Evolutionary conservation across 2,329 filamentous ascomycete species (phyloP).

Genomic region (Tolypocladium capitatum): DNA sequence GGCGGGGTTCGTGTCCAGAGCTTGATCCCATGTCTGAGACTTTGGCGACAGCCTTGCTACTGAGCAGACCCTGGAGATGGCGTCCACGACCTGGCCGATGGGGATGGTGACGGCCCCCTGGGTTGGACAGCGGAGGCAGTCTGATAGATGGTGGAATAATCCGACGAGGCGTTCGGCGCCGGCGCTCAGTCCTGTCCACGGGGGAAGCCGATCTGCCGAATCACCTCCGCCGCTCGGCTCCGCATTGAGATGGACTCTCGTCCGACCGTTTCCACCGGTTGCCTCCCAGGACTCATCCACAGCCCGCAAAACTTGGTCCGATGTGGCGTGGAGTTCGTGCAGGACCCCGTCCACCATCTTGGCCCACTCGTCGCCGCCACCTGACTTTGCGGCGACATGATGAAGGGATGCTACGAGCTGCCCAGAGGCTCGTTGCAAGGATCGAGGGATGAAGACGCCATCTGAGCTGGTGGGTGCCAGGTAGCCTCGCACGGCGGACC

Average conservation of each 20-base stretch:
- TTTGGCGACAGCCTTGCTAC: conserved; percentile 41
- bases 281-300: conserved; percentile 75
- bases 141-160: conserved; percentile 51
- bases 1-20: conserved; percentile 54
- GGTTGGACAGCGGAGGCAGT: conserved; percentile 51
- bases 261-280: conserved; percentile 33
- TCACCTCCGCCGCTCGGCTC: conserved; percentile 34
- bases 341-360: conserved; percentile 50
- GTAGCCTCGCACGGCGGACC: conserved; percentile 42
- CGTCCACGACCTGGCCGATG: conserved; percentile 52
- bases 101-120: conserved; percentile 53
- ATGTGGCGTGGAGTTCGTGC: conserved; percentile 52
- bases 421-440: conserved; percentile 44
- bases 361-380: conserved; percentile 64
- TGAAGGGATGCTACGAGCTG: conserved; percentile 59
- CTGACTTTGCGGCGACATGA: conserved; percentile 69
- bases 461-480: conserved; percentile 52
- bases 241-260: conserved; percentile 29
- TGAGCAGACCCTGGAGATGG: conserved; percentile 56
- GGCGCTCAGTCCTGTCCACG: conserved; percentile 62
- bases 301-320: conserved; percentile 65
- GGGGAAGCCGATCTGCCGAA: conserved; percentile 38
- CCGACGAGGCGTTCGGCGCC: conserved; percentile 57
- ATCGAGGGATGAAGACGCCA: conserved; percentile 30
- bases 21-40: conserved; percentile 32